Conservation (phyloP, 306 rosid species). For the Myrica gale region DNA sequence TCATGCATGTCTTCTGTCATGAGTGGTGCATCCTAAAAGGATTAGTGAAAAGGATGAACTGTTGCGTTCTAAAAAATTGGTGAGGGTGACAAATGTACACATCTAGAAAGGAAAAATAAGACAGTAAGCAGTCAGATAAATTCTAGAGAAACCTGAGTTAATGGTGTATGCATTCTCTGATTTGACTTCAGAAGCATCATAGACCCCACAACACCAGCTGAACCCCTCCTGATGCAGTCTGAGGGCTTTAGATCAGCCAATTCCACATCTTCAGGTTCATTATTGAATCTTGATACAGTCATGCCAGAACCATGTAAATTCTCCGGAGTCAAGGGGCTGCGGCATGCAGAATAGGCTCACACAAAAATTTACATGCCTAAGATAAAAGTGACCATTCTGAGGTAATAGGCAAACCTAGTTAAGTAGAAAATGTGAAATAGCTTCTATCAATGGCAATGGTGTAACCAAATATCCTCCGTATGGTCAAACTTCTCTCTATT, state of each 20-base stretch:
- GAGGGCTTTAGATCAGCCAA: constrained; percentile 47
- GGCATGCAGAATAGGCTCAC: constrained; percentile 21
- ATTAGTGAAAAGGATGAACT: constrained; percentile 24
- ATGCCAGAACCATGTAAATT: constrained; percentile 37
- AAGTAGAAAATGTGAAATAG: neutral
- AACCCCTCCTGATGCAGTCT: constrained; percentile 63
- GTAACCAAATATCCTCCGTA: neutral
- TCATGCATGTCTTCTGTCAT: constrained; percentile 99
- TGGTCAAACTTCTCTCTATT: neutral
- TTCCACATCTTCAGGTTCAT: constrained; percentile 43
- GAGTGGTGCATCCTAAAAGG: constrained; percentile 73
- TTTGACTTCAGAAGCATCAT: constrained; percentile 66
- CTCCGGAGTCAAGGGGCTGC: constrained; percentile 48
- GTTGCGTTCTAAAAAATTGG: constrained; percentile 25
- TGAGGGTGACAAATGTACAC: constrained; percentile 16
- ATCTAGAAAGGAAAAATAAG: neutral
- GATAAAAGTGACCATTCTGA: constrained; percentile 24
- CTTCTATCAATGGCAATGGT: neutral
- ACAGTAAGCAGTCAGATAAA: constrained; percentile 26
- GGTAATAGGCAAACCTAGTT: neutral
- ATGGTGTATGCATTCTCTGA: constrained; percentile 89
- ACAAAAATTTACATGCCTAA: constrained; percentile 8
- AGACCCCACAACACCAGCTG: constrained; percentile 67
- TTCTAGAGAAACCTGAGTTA: constrained; percentile 72
- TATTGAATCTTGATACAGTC: constrained; percentile 28